phyloP scores from a whole-genome alignment of 2,329 filamentous ascomycete species.

The Monilinia vaccinii-corymbosi region DNA sequence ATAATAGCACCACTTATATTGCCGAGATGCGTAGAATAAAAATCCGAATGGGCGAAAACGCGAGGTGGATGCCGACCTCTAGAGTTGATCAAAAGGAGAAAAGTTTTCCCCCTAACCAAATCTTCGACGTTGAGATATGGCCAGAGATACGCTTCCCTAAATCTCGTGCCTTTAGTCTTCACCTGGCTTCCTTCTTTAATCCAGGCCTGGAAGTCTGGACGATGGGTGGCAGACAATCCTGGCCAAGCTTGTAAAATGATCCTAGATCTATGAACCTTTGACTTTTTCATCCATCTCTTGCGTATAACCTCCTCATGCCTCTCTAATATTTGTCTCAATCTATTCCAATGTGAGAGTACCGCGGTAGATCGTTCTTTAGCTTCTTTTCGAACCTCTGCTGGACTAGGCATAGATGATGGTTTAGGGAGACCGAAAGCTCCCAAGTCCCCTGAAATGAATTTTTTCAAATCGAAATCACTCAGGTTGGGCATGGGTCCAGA shows the following conservation, averaged over 20 bases:
- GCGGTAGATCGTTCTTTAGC: constrained; percentile 10
- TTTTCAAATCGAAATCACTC: no score
- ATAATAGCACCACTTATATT: constrained; percentile 17
- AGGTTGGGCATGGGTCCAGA: no score
- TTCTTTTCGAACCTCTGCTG: constrained; percentile 8
- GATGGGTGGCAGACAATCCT: constrained; percentile 39
- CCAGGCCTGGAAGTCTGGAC: constrained; percentile 38
- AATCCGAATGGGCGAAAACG: constrained; percentile 40
- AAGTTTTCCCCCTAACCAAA: constrained; percentile 33
- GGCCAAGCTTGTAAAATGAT: constrained; percentile 42
- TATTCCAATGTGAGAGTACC: constrained; percentile 11
- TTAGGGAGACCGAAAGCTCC: no score
- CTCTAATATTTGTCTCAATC: constrained; percentile 33
- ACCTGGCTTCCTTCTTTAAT: constrained; percentile 19
- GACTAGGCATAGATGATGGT: constrained; percentile 1
- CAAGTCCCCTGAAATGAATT: no score
- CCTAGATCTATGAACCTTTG: constrained; percentile 35
- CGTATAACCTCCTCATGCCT: constrained; percentile 43
- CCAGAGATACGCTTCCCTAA: constrained; percentile 37
- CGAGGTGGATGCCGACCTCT: constrained; percentile 39
- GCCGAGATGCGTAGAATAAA: constrained; percentile 29
- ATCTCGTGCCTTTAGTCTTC: constrained; percentile 15
- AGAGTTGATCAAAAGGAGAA: constrained; percentile 44
- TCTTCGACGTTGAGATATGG: constrained; percentile 52
- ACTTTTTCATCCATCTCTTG: constrained; percentile 47